Evolutionary conservation across 306 rosid species (phyloP), one percentile per base, ranked within the genome.

Genomic region (Inga oerstediana): DNA sequence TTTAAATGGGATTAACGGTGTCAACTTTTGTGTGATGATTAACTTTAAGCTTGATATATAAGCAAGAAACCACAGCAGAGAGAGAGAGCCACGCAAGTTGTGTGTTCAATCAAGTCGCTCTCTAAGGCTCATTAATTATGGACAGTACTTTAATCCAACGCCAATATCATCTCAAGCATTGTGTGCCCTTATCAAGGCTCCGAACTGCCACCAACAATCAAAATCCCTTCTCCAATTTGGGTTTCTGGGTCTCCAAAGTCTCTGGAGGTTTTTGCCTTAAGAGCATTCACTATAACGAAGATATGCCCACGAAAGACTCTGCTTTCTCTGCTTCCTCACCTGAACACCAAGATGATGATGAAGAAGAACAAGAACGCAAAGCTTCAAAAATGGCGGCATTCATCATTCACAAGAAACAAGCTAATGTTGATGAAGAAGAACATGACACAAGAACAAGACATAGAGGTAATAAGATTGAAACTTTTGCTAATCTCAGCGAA

Each of bases 221-320:
- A 17, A 86, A 84, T 81, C 91, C 91, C 52, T 82, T 90, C 80
- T 82, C 87, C 66, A 65, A 86, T 84, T 83, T 91, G 32, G 72
- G 90, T 32, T 87, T 88, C 81, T 92, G 92, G 91, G 83, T 89
- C 2, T 80, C 93, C 45, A 92, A 89, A 80, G 67, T 91, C 79
- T 88, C 88, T 32, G 84, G 83, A 41, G 92, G 92, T 65, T 84
- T 88, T 84, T 87, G 90, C 91, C 82, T 88, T 65, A 80, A 79
- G 70, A 85, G 82, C 89, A 81, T 91, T 83, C 84, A 74, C 27
- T 86, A 43, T 24, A 71, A 43, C 76, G 78, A 88, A 87, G 97
- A 86, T 32, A 79, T 87, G 87, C 89, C 90, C 77, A 79, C 89
- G 61, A 89, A 82, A 84, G 85, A 79, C 85, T 49, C 93, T 82